A percentile compares a stretch with the other conserved stretches of the same genome.
Conservation (phyloP, 805 yeast species). For the Vanderwaltozyma yarrowii region DNA sequence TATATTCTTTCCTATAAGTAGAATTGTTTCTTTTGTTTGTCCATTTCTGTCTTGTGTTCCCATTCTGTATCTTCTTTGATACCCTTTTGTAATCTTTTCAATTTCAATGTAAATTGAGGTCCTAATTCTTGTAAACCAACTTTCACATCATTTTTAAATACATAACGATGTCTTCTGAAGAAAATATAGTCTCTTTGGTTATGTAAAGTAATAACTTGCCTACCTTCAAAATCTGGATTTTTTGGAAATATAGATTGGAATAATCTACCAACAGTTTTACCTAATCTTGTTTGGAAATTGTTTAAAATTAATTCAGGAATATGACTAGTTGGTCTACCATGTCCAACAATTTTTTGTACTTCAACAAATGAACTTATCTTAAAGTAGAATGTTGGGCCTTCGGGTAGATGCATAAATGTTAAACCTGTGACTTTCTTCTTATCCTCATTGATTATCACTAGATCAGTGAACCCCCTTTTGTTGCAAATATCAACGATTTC, state of each 20-base stretch:
- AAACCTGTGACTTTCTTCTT: constrained; percentile 86
- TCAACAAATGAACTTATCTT: constrained; percentile 68
- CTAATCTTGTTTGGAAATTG: constrained; percentile 86
- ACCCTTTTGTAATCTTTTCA: constrained; percentile 86
- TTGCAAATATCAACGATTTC: constrained; percentile 79
- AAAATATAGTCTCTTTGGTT: constrained; percentile 94
- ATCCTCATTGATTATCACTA: constrained; percentile 86
- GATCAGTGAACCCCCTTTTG: constrained; percentile 78
- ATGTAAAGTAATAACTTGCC: constrained; percentile 92
- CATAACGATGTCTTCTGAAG: constrained; percentile 89
- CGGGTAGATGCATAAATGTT: constrained; percentile 88
- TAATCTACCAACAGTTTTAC: constrained; percentile 84
- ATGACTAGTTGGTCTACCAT: constrained; percentile 84
- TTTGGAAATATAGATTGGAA: constrained; percentile 91
- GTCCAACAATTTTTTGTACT: constrained; percentile 70
- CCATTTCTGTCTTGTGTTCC: constrained; percentile 97
- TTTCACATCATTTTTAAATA: constrained; percentile 79
- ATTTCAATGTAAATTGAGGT: constrained; percentile 86
- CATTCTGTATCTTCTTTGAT: constrained; percentile 86
- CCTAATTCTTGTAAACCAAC: constrained; percentile 96
- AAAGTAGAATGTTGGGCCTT: constrained; percentile 91
- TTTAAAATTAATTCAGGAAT: constrained; percentile 87
- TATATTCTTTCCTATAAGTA: too few species aligned
- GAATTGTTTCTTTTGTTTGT: constrained; percentile 88
- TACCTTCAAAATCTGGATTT: constrained; percentile 85